Evolutionary conservation across 2,329 filamentous ascomycete species (phyloP).

Genomic region (Monascus ruber): DNA sequence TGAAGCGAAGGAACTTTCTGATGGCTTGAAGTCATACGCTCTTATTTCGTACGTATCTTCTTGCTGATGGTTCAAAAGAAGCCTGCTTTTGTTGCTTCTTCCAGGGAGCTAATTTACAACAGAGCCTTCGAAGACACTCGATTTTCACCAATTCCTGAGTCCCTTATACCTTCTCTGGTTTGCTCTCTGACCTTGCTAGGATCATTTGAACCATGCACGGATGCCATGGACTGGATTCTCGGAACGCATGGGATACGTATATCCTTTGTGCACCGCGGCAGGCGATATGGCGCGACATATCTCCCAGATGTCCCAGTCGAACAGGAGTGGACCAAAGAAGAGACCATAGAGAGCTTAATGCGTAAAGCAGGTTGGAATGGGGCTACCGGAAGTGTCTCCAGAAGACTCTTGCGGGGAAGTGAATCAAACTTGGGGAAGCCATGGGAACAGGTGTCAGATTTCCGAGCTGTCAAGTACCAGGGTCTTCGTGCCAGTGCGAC

Average conservation of each 20-base stretch:
- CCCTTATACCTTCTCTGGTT: constrained; percentile 37
- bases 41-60: constrained; percentile 54
- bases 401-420: constrained; percentile 30
- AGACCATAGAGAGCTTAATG: constrained; percentile 81
- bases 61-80: background rate
- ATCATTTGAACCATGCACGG: constrained; percentile 64
- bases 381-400: constrained; percentile 25
- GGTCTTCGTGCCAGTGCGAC: constrained; percentile 63
- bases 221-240: constrained; percentile 73
- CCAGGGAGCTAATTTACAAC: constrained; percentile 2
- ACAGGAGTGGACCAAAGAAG: constrained; percentile 91
- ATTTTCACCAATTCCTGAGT: constrained; percentile 45
- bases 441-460: constrained; percentile 64
- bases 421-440: constrained; percentile 18
- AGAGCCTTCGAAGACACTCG: constrained; percentile 54
- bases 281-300: constrained; percentile 75
- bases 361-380: constrained; percentile 89
- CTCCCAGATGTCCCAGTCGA: constrained; percentile 83
- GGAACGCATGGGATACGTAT: constrained; percentile 82
- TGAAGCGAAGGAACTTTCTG: constrained; percentile 59
- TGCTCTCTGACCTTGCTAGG: constrained; percentile 70
- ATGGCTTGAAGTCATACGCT: constrained; percentile 68
- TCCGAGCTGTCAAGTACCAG: constrained; percentile 75
- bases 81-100: background rate
- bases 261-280: constrained; percentile 62